Percentiles rank a stretch among this genome's conserved stretches.
These are phyloP conservation scores for Lodderomyces theae DNA, from an alignment of 1,139 yeast species.

Conservation along the genomic window DNA sequence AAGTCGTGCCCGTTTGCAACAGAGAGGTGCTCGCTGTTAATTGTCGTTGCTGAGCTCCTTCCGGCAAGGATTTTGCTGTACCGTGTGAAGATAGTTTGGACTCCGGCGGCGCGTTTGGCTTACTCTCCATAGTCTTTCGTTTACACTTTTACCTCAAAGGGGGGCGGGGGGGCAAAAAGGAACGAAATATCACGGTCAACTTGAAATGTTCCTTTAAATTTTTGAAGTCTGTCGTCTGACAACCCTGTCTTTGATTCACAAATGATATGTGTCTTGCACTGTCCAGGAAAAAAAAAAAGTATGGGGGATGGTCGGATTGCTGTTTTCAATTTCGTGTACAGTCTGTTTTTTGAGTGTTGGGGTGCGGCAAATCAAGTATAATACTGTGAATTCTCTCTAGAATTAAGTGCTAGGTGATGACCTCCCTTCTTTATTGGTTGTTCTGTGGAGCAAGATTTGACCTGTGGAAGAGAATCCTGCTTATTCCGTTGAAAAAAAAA, in stretches of 20 bases:
- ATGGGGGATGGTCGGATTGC: not conserved
- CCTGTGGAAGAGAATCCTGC: not conserved
- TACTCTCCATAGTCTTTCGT: not conserved
- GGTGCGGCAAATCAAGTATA: too few relatives aligned
- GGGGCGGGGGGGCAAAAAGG: too few relatives aligned
- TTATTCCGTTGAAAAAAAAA: conserved; percentile 1
- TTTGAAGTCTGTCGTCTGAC: too few relatives aligned
- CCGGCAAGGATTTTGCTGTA: not conserved
- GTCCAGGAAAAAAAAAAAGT: too few relatives aligned
- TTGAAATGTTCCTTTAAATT: too few relatives aligned
- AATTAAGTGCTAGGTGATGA: too few relatives aligned
- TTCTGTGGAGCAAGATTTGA: not conserved
- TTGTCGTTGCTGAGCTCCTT: not conserved
- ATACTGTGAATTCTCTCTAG: too few relatives aligned
- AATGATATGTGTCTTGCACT: too few relatives aligned
- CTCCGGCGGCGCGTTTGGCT: not conserved
- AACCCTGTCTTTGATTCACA: too few relatives aligned
- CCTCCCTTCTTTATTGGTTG: not conserved
- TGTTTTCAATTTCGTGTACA: not conserved
- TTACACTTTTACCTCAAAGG: too few relatives aligned
- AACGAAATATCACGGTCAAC: too few relatives aligned
- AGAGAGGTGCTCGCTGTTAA: not conserved
- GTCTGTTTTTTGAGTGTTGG: too few relatives aligned
- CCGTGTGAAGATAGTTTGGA: not conserved
- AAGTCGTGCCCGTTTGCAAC: not conserved